These are phyloP conservation scores for Solanum chaucha DNA, from an alignment of 257 asterid species.

Conservation along the genomic window DNA sequence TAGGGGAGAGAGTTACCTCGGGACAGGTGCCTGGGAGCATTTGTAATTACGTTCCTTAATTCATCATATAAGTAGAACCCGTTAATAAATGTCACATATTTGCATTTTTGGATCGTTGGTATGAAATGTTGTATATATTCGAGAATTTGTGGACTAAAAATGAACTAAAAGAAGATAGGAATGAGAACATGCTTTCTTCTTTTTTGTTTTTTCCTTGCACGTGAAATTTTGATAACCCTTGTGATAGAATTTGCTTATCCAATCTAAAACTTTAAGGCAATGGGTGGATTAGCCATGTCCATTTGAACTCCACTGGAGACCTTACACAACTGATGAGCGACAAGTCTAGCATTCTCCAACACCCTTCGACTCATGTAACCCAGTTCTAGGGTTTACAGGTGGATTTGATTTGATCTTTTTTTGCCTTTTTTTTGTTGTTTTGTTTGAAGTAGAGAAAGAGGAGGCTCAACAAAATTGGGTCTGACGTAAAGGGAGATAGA, in stretches of 20 bases:
- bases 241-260: neutral
- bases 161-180: neutral
- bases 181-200: neutral
- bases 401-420: neutral
- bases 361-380: neutral
- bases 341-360: neutral
- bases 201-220: neutral
- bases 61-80: neutral
- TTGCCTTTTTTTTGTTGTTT: neutral
- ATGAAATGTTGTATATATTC: neutral
- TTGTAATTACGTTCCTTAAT: no score
- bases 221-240: neutral
- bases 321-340: neutral
- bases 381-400: neutral
- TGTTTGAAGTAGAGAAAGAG: neutral
- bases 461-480: neutral
- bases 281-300: neutral
- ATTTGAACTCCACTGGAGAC: neutral
- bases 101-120: neutral
- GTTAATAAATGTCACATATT: neutral
- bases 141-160: neutral
- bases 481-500: neutral
- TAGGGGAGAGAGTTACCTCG: no score
- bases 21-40: no score
- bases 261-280: neutral